Percentiles rank a stretch among this genome's conserved stretches.
Evolutionary conservation across 164 flowering plant species (phyloP).

Genomic region (Litsea cubeba): DNA sequence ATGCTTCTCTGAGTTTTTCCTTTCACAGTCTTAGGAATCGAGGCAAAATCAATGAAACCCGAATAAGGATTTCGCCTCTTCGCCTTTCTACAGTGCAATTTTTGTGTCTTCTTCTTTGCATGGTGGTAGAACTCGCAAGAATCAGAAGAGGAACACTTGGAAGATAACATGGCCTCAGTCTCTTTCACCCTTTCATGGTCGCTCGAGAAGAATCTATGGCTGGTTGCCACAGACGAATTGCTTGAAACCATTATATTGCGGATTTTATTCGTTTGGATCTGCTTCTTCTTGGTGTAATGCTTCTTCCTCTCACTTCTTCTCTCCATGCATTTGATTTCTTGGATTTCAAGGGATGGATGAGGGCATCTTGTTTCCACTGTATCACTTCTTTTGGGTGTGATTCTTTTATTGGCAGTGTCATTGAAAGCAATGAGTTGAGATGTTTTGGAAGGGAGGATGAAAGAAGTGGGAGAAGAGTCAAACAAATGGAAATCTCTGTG

Average conservation of each 20-base stretch:
- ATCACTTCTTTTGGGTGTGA: conserved; percentile 6
- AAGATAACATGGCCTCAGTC: conserved; percentile 45
- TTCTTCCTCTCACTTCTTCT: conserved; percentile 10
- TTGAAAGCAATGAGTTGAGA: neutral
- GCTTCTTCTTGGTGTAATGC: conserved; percentile 6
- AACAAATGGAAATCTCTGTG: conserved; percentile 16
- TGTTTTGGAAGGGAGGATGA: conserved; percentile 28
- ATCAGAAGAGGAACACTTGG: conserved; percentile 39
- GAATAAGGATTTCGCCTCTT: conserved; percentile 11
- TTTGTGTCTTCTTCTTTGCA: neutral
- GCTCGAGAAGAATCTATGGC: conserved; percentile 39
- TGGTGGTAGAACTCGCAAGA: conserved; percentile 26
- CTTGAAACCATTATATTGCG: neutral
- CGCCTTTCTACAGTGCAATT: conserved; percentile 19
- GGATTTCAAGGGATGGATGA: conserved; percentile 34
- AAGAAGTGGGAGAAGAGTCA: conserved; percentile 26
- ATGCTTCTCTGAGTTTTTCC: conserved; percentile 44
- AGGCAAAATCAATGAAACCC: conserved; percentile 3
- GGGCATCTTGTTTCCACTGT: conserved; percentile 33
- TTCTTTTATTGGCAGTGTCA: neutral
- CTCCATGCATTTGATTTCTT: neutral
- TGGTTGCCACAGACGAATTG: conserved; percentile 15
- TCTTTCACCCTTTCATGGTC: conserved; percentile 42
- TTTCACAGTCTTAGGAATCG: neutral
- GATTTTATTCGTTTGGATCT: neutral